Evolutionary conservation across 2,329 filamentous ascomycete genomes (phyloP).

Genomic region (Trichoderma breve): DNA sequence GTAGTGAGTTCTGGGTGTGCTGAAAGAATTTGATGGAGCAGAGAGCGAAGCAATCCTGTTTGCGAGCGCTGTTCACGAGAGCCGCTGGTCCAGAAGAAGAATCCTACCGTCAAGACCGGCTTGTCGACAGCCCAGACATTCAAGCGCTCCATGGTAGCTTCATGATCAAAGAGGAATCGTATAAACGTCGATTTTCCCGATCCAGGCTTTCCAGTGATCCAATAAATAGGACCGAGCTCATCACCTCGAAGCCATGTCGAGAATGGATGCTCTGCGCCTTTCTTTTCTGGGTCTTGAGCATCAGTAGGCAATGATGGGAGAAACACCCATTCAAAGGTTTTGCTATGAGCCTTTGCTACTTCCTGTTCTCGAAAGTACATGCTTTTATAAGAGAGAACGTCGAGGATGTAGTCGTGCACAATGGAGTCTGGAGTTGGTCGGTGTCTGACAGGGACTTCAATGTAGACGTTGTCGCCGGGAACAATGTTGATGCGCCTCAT

Average conservation of each 20-base stretch:
- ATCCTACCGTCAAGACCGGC: conserved; percentile 36
- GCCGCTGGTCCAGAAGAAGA: conserved; percentile 47
- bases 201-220: conserved; percentile 44
- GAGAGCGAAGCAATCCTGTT: conserved; percentile 36
- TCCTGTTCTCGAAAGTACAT: conserved; percentile 34
- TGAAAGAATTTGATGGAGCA: conserved; percentile 37
- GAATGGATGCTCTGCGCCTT: conserved; percentile 24
- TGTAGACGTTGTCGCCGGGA: not conserved
- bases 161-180: conserved; percentile 36
- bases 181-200: conserved; percentile 49
- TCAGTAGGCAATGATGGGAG: not conserved
- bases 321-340: conserved; percentile 41
- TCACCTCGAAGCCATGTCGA: conserved; percentile 29
- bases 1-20: conserved; percentile 28
- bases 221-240: conserved; percentile 31
- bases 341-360: conserved; percentile 31
- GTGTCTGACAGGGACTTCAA: not conserved
- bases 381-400: conserved; percentile 33
- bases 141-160: conserved; percentile 20
- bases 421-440: conserved; percentile 24
- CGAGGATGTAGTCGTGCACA: conserved; percentile 34
- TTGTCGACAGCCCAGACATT: conserved; percentile 29
- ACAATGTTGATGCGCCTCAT: not conserved
- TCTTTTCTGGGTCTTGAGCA: not conserved
- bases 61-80: conserved; percentile 39